phyloP scores from a whole-genome alignment of 345 rosid genomes.

The Lepidium sativum region DNA sequence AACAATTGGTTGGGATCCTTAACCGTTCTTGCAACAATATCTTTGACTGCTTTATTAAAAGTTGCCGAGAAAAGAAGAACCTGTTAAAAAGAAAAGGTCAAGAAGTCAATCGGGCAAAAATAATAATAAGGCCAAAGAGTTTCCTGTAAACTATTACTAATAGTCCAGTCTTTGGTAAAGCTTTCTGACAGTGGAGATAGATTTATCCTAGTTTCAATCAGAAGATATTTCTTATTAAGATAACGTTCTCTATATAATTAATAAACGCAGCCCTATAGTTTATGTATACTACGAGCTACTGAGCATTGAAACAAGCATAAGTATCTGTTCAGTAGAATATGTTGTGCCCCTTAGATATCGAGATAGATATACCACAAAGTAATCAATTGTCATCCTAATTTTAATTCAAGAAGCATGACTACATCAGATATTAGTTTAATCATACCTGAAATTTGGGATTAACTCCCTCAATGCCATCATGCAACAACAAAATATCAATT shows the following conservation, averaged over 20 bases:
- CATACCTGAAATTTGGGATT: constrained; percentile 67
- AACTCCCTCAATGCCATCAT: constrained; percentile 73
- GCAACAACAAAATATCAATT: constrained; percentile 18
- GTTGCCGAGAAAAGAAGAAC: constrained; percentile 95
- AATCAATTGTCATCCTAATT: background rate
- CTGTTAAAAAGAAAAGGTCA: constrained; percentile 27
- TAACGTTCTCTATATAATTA: background rate
- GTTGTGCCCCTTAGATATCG: background rate
- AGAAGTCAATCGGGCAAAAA: background rate
- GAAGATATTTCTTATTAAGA: background rate
- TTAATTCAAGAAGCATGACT: background rate
- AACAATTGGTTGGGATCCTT: constrained; percentile 77
- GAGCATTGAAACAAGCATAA: background rate
- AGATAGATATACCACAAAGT: background rate
- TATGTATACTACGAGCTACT: background rate
- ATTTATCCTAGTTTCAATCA: background rate
- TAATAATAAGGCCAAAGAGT: background rate
- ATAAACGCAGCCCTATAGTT: background rate
- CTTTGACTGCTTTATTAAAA: constrained; percentile 68
- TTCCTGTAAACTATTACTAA: background rate
- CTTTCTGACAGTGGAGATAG: background rate
- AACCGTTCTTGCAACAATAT: constrained; percentile 53
- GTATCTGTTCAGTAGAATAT: background rate
- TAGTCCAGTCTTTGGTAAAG: background rate
- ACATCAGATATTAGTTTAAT: background rate